Base-by-base conservation (phyloP, 2,329 filamentous ascomycete species). In the Magnaporthiopsis rhizophila region DNA sequence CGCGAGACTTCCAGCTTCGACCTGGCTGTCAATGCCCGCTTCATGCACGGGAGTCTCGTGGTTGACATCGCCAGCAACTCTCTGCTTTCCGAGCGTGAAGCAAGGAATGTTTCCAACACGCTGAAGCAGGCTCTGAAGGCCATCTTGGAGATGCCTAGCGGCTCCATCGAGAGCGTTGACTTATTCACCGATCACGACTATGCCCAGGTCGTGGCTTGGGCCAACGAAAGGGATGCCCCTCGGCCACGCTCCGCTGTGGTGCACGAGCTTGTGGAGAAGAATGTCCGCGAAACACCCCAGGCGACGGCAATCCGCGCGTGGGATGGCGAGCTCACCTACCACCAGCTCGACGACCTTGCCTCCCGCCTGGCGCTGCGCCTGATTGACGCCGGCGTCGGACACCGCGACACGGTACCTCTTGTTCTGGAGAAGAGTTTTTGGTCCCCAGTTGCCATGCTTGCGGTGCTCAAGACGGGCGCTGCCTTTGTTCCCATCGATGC, bases 381-480 rank as follows among this genome's bases (percentile, higher is more conserved):
- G 30, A 45, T 62, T 8, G 30, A 60, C 5, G 73, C 79, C 15
- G 84, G 84, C 0, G 78, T 85, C 0, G 73, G 76, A 0, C 77
- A 80, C 0, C 81, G 84, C 12, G 78, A 83, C 9, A 77, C 89
- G 4, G 81, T 92, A 1, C 86, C 86, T 6, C 79, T 92, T 7
- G 83, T 88, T 24, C 80, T 92, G 70, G 85, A 90, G 58, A 92
- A 91, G 75, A 89, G 84, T 26, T 76, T 86, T 18, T 83, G 89
- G 72, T 80, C 90, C 0, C 88, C 91, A 61, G 77, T 91, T 56
- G 82, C 87, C 8, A 87, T 93, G 66, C 78, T 93, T 26, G 88
- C 89, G 0, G 81, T 88, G 1, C 76, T 91, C 13, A 70, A 77
- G 69, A 75, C 81, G 4, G 82, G 82, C 15, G 81, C 78, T 1